Conservation (phyloP, 1,139 yeast species). For the Pichia inconspicua region DNA sequence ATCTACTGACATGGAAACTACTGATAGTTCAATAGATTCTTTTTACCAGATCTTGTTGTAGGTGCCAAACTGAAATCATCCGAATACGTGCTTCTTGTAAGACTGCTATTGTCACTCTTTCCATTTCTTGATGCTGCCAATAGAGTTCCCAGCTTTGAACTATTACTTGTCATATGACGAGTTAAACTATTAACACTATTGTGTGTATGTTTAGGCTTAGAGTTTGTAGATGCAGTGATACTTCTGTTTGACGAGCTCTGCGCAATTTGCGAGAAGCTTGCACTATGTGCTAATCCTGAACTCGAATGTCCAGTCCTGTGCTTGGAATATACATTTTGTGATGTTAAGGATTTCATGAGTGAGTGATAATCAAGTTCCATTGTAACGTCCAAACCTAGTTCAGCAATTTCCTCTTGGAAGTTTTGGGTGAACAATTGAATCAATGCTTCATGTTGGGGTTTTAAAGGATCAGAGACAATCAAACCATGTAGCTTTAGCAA, state of each 20-base stretch:
- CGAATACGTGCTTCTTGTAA: background rate
- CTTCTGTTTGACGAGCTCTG: background rate
- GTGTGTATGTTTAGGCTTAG: background rate
- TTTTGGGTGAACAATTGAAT: slow-evolving; percentile 59
- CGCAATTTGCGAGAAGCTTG: slow-evolving; percentile 7
- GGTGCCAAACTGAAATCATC: background rate
- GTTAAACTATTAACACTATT: background rate
- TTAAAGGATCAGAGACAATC: slow-evolving; percentile 51
- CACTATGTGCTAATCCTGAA: background rate
- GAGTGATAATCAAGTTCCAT: slow-evolving; percentile 11
- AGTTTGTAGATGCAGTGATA: background rate
- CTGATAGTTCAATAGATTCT: slow-evolving; percentile 12
- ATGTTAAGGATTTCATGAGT: slow-evolving; percentile 15
- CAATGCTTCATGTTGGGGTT: slow-evolving; percentile 58
- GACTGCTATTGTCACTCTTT: background rate
- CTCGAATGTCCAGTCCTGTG: slow-evolving; percentile 6
- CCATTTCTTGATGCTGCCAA: background rate
- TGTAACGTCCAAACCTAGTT: slow-evolving; percentile 19
- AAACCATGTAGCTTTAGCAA: slow-evolving; percentile 65
- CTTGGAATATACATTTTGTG: slow-evolving; percentile 14
- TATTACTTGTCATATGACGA: background rate
- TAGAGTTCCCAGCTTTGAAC: background rate
- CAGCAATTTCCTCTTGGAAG: slow-evolving; percentile 56
- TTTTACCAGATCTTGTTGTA: slow-evolving; percentile 1
- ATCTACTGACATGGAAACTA: background rate